Percentiles rank a stretch among this genome's conserved stretches.
phyloP scores from a whole-genome alignment of 306 rosid genomes.

The Vigna radiata region DNA sequence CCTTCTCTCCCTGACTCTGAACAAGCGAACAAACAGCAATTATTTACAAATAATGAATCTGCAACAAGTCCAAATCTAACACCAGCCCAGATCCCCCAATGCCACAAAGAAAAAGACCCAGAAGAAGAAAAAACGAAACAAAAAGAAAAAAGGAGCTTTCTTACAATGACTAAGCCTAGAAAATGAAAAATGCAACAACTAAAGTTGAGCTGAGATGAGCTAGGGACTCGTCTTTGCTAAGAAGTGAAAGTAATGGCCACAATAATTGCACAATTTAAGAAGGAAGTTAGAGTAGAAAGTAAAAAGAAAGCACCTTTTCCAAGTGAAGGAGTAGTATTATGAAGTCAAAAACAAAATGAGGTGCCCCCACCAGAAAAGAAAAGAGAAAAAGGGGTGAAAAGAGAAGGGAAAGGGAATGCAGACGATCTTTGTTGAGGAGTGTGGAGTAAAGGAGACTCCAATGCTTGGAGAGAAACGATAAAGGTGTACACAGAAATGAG shows the following conservation, averaged over 20 bases:
- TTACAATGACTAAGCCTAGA: slow-evolving; percentile 48
- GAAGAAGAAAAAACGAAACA: neutral
- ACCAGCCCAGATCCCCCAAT: slow-evolving; percentile 60
- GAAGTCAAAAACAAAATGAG: slow-evolving; percentile 59
- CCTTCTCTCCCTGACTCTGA: slow-evolving; percentile 39
- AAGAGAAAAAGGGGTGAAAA: slow-evolving; percentile 31
- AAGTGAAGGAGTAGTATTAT: neutral
- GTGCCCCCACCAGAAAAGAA: slow-evolving; percentile 36
- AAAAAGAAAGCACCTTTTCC: slow-evolving; percentile 60
- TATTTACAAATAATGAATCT: slow-evolving; percentile 40
- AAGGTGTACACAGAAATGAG: slow-evolving; percentile 29
- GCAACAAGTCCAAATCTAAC: slow-evolving; percentile 60
- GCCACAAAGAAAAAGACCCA: slow-evolving; percentile 43
- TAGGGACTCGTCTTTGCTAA: neutral
- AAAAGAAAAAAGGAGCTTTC: slow-evolving; percentile 28
- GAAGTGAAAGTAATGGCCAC: slow-evolving; percentile 22
- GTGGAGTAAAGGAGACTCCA: slow-evolving; percentile 58
- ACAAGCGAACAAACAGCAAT: slow-evolving; percentile 34
- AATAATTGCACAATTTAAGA: slow-evolving; percentile 51
- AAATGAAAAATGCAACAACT: slow-evolving; percentile 52
- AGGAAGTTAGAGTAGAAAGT: slow-evolving; percentile 18
- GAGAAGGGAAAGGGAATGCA: slow-evolving; percentile 27
- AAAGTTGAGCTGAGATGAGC: slow-evolving; percentile 43
- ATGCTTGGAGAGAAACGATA: slow-evolving; percentile 41
- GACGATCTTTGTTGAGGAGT: slow-evolving; percentile 28